phyloP scores from a whole-genome alignment of 441 rosid genomes.

The Populus hybrid region DNA sequence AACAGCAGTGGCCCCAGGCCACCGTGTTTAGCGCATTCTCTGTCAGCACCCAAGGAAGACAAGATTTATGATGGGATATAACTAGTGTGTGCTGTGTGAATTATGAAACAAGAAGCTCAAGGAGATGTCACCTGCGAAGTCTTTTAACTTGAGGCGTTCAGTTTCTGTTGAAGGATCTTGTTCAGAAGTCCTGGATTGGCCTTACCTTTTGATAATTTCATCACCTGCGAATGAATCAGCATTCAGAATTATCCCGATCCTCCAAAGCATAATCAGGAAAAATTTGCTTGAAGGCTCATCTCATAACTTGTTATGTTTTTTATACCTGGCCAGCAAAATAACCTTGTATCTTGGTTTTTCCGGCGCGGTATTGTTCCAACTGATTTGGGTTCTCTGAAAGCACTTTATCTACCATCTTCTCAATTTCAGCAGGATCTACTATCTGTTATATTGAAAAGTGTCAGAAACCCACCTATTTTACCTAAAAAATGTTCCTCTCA shows the following conservation, averaged over 20 bases:
- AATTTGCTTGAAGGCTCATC: neutral
- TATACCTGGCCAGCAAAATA: slow-evolving; percentile 86
- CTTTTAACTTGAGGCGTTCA: slow-evolving; percentile 51
- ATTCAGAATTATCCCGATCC: neutral
- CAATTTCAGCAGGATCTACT: slow-evolving; percentile 76
- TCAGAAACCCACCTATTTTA: slow-evolving; percentile 12
- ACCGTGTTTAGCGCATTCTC: neutral
- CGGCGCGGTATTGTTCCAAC: slow-evolving; percentile 77
- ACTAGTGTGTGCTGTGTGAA: neutral
- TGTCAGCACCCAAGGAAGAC: neutral
- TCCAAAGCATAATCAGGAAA: neutral
- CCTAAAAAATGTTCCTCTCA: neutral
- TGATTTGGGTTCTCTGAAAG: slow-evolving; percentile 76
- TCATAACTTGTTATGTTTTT: slow-evolving; percentile 3
- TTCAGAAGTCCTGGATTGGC: slow-evolving; percentile 84
- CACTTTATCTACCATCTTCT: slow-evolving; percentile 71
- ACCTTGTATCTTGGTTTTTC: slow-evolving; percentile 87
- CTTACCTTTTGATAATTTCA: slow-evolving; percentile 88
- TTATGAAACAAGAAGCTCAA: neutral
- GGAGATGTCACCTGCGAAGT: neutral
- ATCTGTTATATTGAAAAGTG: slow-evolving; percentile 46
- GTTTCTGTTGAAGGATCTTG: slow-evolving; percentile 76
- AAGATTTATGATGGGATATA: neutral
- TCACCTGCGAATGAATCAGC: slow-evolving; percentile 49
- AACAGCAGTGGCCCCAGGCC: neutral